Evolutionary conservation across 345 rosid genomes (phyloP).

Genomic region (Gossypium sturtianum): DNA sequence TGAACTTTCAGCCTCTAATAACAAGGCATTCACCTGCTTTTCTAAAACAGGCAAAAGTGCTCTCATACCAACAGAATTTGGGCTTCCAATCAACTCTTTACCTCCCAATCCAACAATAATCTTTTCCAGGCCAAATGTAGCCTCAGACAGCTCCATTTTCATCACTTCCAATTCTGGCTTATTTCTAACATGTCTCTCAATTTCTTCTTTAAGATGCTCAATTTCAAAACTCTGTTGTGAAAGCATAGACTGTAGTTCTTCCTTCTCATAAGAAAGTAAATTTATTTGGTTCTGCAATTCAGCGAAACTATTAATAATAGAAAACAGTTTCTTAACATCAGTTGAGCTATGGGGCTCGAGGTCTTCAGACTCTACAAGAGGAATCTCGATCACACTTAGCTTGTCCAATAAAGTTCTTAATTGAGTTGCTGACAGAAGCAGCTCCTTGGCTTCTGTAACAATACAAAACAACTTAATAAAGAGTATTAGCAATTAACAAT

Average conservation of each 20-base stretch:
- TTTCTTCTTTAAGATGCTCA: constrained; percentile 50
- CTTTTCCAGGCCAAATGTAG: constrained; percentile 50
- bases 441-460: constrained; percentile 48
- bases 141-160: constrained; percentile 46
- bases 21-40: constrained; percentile 41
- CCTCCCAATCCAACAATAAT: constrained; percentile 40
- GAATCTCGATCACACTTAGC: constrained; percentile 41
- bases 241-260: constrained; percentile 49
- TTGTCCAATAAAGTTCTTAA: constrained; percentile 51
- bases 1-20: constrained; percentile 54
- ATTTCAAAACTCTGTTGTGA: constrained; percentile 46
- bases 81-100: constrained; percentile 34
- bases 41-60: constrained; percentile 48
- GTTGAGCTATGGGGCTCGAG: constrained; percentile 32
- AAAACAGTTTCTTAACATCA: constrained; percentile 49
- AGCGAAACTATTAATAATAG: constrained; percentile 45
- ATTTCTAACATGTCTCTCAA: constrained; percentile 25
- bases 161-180: constrained; percentile 39
- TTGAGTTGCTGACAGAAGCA: constrained; percentile 45
- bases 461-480: constrained; percentile 9
- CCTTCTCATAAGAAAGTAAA: constrained; percentile 40
- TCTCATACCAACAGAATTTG: constrained; percentile 29
- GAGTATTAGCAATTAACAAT: not conserved
- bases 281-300: constrained; percentile 50
- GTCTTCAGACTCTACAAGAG: constrained; percentile 33